Evolutionary conservation across 2,329 filamentous ascomycete genomes (phyloP).

Genomic region (Neonectria hederae): DNA sequence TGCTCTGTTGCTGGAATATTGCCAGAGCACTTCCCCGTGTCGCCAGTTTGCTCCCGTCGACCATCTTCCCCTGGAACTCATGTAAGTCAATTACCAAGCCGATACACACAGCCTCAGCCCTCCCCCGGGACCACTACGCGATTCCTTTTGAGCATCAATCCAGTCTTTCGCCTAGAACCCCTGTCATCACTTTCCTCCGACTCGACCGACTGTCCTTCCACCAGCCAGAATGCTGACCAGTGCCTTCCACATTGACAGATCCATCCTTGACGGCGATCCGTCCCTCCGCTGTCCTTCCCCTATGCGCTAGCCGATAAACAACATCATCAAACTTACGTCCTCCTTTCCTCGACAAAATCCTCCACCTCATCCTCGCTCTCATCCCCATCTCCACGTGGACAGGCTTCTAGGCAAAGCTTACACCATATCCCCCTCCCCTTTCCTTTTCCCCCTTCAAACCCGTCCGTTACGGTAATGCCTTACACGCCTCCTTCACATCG

Average conservation of each 20-base stretch:
- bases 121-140: not conserved
- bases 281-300: conserved; percentile 24
- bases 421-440: conserved; percentile 34
- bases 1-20: conserved; percentile 54
- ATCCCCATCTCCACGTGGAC: conserved; percentile 30
- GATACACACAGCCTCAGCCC: not conserved
- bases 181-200: not conserved
- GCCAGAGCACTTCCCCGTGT: conserved; percentile 43
- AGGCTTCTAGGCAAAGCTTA: conserved; percentile 35
- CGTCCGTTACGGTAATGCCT: conserved; percentile 72
- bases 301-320: conserved; percentile 35
- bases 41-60: conserved; percentile 26
- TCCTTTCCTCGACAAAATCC: not conserved
- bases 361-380: conserved; percentile 14
- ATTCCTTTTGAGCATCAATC: not conserved
- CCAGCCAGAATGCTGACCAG: conserved; percentile 35
- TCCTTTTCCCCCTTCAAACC: conserved; percentile 28
- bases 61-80: conserved; percentile 19
- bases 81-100: conserved; percentile 35
- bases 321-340: conserved; percentile 11
- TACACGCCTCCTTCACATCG: conserved; percentile 82
- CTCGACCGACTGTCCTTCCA: conserved; percentile 27
- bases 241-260: conserved; percentile 36
- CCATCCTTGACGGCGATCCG: conserved; percentile 28
- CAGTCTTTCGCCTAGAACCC: not conserved